These are phyloP conservation scores for Trichophyton benhamiae DNA, from an alignment of 2,329 filamentous ascomycete species.

Conservation along the genomic window DNA sequence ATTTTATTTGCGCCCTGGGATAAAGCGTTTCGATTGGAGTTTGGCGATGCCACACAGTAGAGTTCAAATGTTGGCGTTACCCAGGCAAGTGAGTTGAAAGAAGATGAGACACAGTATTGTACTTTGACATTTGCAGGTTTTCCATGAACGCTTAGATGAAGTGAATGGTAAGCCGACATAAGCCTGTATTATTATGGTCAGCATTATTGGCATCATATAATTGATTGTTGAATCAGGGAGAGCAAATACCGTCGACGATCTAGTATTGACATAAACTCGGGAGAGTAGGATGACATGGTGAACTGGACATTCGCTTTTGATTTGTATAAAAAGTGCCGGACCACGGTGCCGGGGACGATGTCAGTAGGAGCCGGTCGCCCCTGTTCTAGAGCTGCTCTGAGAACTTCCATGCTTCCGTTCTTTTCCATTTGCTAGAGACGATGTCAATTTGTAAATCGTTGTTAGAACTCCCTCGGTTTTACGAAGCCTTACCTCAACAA, in stretches of 20 bases:
- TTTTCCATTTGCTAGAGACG: slow-evolving; percentile 52
- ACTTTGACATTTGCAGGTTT: slow-evolving; percentile 78
- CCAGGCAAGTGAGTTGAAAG: slow-evolving; percentile 76
- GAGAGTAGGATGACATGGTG: slow-evolving; percentile 70
- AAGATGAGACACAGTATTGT: slow-evolving; percentile 62
- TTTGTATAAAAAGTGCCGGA: slow-evolving; percentile 93
- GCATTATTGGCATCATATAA: background rate
- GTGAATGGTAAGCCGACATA: slow-evolving; percentile 70
- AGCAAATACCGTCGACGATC: slow-evolving; percentile 47
- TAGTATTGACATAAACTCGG: slow-evolving; percentile 50
- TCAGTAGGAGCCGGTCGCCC: slow-evolving; percentile 62
- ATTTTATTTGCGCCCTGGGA: slow-evolving; percentile 80
- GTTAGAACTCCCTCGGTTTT: background rate
- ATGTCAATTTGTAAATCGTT: slow-evolving; percentile 1
- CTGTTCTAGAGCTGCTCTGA: slow-evolving; percentile 55
- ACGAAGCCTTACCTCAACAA: slow-evolving; percentile 40
- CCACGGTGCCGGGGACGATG: slow-evolving; percentile 64
- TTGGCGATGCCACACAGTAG: slow-evolving; percentile 82
- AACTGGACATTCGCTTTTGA: slow-evolving; percentile 92
- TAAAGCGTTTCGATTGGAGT: slow-evolving; percentile 49
- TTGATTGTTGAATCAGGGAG: no score
- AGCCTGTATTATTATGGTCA: slow-evolving; percentile 36
- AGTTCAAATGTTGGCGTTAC: slow-evolving; percentile 83
- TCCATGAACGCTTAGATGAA: slow-evolving; percentile 75
- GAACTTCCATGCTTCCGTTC: slow-evolving; percentile 61